Conservation (phyloP, 2,329 filamentous ascomycete genomes). For the Fusarium coicis region DNA sequence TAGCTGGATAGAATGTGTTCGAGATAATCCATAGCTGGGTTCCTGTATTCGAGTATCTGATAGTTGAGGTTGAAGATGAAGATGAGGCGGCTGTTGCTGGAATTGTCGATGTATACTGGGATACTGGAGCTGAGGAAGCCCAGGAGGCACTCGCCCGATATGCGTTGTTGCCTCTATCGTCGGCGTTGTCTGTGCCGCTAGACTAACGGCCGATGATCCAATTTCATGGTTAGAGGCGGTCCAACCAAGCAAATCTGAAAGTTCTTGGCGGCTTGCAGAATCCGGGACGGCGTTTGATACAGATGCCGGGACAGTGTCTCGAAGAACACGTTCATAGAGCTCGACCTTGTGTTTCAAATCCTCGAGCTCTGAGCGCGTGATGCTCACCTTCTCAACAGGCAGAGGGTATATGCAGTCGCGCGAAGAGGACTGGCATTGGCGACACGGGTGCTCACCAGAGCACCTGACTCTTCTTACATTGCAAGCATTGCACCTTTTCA, state of each 20-base stretch:
- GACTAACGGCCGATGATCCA: constrained; percentile 2
- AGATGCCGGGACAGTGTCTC: constrained; percentile 48
- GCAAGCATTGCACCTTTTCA: constrained; percentile 61
- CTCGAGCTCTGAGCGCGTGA: constrained; percentile 56
- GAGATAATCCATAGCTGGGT: constrained; percentile 1
- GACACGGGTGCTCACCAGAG: constrained; percentile 61
- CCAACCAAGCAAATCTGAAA: constrained; percentile 45
- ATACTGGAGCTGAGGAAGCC: constrained; percentile 29
- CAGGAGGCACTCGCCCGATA: constrained; percentile 6
- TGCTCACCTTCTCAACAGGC: constrained; percentile 55
- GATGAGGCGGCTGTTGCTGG: constrained; percentile 9
- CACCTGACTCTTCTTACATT: constrained; percentile 64
- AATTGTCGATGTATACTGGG: constrained; percentile 24
- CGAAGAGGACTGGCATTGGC: constrained; percentile 55
- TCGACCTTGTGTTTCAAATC: constrained; percentile 53
- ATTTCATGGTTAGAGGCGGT: constrained; percentile 25
- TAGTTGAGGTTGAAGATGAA: constrained; percentile 15
- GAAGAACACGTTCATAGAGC: constrained; percentile 54
- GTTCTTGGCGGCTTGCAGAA: constrained; percentile 47
- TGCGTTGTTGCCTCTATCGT: constrained; percentile 9
- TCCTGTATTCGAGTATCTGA: constrained; percentile 23
- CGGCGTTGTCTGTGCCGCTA: constrained; percentile 17
- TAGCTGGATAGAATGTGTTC: constrained; percentile 8
- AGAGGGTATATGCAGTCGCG: constrained; percentile 61
- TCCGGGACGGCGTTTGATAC: constrained; percentile 41